Conservation (phyloP, 2,329 filamentous ascomycete species). For the Ceratocystis huliohia region DNA sequence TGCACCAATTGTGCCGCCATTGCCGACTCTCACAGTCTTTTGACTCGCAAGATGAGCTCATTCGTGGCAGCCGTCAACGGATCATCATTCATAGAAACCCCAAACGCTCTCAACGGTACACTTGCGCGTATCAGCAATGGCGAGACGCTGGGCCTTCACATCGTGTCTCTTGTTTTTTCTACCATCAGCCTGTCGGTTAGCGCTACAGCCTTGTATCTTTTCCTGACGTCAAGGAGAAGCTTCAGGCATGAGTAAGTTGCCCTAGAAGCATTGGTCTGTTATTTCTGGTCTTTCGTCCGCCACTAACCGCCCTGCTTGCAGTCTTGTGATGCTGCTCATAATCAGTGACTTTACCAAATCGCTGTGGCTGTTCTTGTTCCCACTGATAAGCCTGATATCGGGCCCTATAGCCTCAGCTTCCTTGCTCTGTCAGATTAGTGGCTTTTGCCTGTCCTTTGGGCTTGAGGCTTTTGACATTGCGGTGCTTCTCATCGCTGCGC, state of each 20-base stretch:
- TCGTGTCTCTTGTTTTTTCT: constrained; percentile 32
- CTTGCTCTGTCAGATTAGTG: constrained; percentile 52
- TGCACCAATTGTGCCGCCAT: neutral
- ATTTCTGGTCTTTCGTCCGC: neutral
- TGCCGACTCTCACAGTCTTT: too few species aligned
- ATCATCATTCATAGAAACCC: neutral
- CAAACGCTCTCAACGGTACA: neutral
- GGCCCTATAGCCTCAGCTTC: constrained; percentile 40
- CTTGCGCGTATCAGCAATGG: neutral
- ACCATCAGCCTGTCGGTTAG: constrained; percentile 45
- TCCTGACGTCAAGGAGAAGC: constrained; percentile 56
- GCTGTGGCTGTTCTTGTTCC: constrained; percentile 54
- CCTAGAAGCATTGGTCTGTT: neutral
- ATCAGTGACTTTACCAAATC: constrained; percentile 60
- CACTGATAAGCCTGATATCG: constrained; percentile 42
- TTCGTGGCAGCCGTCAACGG: neutral
- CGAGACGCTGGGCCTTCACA: constrained; percentile 23
- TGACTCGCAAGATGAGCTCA: neutral
- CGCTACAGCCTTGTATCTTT: constrained; percentile 54
- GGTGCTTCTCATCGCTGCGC: constrained; percentile 59
- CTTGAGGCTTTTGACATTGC: constrained; percentile 59
- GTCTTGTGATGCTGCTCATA: constrained; percentile 62
- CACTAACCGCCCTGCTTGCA: constrained; percentile 26
- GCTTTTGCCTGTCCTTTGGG: constrained; percentile 54
- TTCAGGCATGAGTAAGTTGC: constrained; percentile 57